Evolutionary conservation across 805 yeast species (phyloP).

Genomic region (Crinitomyces ghanaensis): DNA sequence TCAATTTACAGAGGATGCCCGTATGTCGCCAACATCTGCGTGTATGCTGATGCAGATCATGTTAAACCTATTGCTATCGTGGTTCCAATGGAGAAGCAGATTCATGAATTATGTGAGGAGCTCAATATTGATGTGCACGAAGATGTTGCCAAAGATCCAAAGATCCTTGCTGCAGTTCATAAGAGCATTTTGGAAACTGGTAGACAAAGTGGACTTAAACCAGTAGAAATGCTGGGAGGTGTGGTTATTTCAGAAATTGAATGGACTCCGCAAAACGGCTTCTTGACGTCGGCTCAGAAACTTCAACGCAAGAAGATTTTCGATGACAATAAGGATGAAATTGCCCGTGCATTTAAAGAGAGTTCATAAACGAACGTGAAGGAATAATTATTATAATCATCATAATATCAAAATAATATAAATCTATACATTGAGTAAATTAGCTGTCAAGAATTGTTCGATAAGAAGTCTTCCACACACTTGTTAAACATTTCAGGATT

Average conservation of each 20-base stretch:
- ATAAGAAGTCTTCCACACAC: constrained; percentile 10
- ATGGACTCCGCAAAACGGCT: constrained; percentile 97
- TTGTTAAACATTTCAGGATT: constrained; percentile 42
- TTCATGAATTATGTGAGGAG: constrained; percentile 49
- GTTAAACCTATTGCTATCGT: constrained; percentile 90
- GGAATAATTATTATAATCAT: not conserved
- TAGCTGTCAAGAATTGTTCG: not conserved
- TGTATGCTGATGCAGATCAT: constrained; percentile 79
- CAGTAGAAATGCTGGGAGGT: constrained; percentile 77
- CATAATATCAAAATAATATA: too few relatives aligned
- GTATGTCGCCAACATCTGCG: constrained; percentile 71
- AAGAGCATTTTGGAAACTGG: constrained; percentile 63
- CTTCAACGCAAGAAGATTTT: constrained; percentile 87
- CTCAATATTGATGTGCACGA: constrained; percentile 43
- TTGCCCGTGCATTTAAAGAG: constrained; percentile 55
- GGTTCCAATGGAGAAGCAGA: constrained; percentile 61
- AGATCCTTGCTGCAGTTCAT: constrained; percentile 42
- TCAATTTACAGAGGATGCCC: constrained; percentile 77
- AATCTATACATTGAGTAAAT: not conserved
- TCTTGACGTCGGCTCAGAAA: constrained; percentile 90
- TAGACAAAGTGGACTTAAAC: constrained; percentile 64
- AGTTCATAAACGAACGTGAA: too few relatives aligned
- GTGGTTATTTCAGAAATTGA: constrained; percentile 73
- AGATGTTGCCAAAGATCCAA: constrained; percentile 40
- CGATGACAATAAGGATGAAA: constrained; percentile 50